A percentile compares a stretch with the other conserved stretches of the same genome.
Evolutionary conservation across 495 filamentous ascomycete species (phyloP).

Genomic region (Penicillium waksmanii): DNA sequence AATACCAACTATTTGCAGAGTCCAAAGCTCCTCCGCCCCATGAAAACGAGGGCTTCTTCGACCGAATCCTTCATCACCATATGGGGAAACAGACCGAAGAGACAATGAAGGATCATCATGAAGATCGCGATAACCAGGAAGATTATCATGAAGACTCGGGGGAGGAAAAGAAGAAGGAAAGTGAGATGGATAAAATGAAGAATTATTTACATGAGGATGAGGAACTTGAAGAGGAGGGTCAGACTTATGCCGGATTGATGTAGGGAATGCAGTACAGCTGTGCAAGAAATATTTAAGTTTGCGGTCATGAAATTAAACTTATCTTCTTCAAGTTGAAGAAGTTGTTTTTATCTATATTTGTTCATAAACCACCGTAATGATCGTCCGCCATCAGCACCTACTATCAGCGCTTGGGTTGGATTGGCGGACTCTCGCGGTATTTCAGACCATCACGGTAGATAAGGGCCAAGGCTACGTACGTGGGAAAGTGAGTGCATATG

Average conservation of each 20-base stretch:
- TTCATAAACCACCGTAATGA: too few relatives aligned
- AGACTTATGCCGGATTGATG: slow-evolving; percentile 16
- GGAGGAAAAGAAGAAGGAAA: slow-evolving; percentile 10
- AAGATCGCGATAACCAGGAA: slow-evolving; percentile 3
- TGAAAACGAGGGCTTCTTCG: slow-evolving; percentile 22
- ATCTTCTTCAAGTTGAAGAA: too few relatives aligned
- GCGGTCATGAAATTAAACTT: too few relatives aligned
- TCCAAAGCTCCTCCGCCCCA: slow-evolving; percentile 4
- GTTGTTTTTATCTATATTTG: too few relatives aligned
- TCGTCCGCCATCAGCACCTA: too few relatives aligned
- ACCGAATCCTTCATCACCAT: slow-evolving; percentile 19
- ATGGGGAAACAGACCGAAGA: slow-evolving; percentile 11
- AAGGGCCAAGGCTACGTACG: too few relatives aligned
- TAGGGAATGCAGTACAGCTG: not conserved
- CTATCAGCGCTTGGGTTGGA: too few relatives aligned
- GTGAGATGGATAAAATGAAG: slow-evolving; percentile 21
- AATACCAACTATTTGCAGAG: slow-evolving; percentile 10
- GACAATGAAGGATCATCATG: slow-evolving; percentile 8
- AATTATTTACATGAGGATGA: slow-evolving; percentile 15
- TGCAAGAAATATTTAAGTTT: too few relatives aligned
- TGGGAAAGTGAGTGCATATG: too few relatives aligned
- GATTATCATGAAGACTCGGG: not conserved
- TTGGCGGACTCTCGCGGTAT: too few relatives aligned
- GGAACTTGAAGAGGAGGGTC: slow-evolving; percentile 15
- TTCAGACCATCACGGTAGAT: too few relatives aligned